phyloP scores from a whole-genome alignment of 768 basidiomycete species.

The Lactarius akahatsu region DNA sequence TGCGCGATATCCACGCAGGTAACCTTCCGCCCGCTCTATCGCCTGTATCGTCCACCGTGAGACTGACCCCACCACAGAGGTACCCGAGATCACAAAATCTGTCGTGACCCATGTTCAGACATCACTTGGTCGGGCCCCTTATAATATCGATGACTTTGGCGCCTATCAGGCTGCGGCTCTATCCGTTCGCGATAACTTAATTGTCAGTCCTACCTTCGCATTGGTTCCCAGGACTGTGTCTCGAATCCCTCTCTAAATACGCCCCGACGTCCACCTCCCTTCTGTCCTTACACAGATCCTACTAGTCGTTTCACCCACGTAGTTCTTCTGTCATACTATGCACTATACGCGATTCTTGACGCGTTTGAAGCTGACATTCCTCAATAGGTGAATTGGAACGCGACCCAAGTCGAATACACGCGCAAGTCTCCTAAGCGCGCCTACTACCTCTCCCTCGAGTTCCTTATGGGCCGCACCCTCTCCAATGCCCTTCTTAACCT shows the following conservation, averaged over 20 bases:
- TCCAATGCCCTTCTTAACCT: slow-evolving; percentile 87
- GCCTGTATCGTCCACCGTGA: slow-evolving; percentile 8
- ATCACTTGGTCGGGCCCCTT: slow-evolving; percentile 85
- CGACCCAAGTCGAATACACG: slow-evolving; percentile 72
- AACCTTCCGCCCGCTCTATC: slow-evolving; percentile 19
- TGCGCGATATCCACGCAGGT: slow-evolving; percentile 61
- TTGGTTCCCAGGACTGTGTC: slow-evolving; percentile 7
- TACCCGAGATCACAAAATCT: slow-evolving; percentile 63
- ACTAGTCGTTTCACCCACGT: not conserved
- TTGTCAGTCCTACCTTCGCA: slow-evolving; percentile 47
- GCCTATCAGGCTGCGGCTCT: slow-evolving; percentile 92
- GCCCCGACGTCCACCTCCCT: not conserved
- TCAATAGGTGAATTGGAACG: slow-evolving; percentile 77
- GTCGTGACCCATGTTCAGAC: slow-evolving; percentile 85
- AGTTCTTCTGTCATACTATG: not conserved
- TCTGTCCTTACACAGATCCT: not conserved
- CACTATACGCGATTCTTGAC: not conserved
- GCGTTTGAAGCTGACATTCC: slow-evolving; percentile 7
- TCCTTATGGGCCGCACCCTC: slow-evolving; percentile 79
- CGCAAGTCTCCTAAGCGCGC: slow-evolving; percentile 85
- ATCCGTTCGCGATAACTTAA: slow-evolving; percentile 82
- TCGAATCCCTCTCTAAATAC: not conserved
- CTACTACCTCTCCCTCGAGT: slow-evolving; percentile 96
- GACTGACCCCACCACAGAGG: slow-evolving; percentile 43
- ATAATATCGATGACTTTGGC: slow-evolving; percentile 82